Evolutionary conservation across 2,329 filamentous ascomycete genomes (phyloP), one percentile per base, ranked within the genome.

Genomic region (Aureobasidium mangrovei): DNA sequence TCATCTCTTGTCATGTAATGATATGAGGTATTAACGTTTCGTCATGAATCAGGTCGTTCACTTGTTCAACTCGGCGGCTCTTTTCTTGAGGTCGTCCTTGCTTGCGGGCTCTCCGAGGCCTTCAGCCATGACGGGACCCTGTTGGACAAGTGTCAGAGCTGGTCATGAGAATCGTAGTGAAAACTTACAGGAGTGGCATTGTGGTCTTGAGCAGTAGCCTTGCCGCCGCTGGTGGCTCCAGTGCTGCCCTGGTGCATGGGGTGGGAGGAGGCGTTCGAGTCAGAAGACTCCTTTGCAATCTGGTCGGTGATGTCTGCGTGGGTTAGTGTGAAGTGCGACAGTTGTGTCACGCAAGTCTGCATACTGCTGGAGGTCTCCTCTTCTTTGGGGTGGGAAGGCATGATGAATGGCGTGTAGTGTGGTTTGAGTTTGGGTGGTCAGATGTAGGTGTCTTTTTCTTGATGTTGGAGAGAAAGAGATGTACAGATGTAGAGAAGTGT

Each of bases 61-160:
- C 62, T 76, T 74, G 65, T 77, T 77, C 60, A 77, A 57, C 66
- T 76, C 74, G 59, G 72, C 72, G n/a, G 71, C 67, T 58, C 74
- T 66, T 67, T 72, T 74, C 71, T 71, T 74, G 40, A 76, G 63
- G 61, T 74, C 73, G 60, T 76, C 74, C 64, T 75, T 76, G 63
- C 68, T 73, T 46, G 67, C 72, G 4, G 71, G 67, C 63, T 74
- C 63, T 26, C 69, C 69, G 35, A 77, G 61, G 57, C 74, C 68
- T 54, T 75, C 65, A 7, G 70, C 65, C n/a, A 73, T 67, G 35
- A 71, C 74, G 3, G 73, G 73, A 18, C 74, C 74, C 69, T 72
- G 47, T 9, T 41, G 12, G 12, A 8, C n/a, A 4, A 27, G 8
- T 7, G 10, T 32, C 41, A 40, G 32, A 38, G 40, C 55, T 40